Conservation (phyloP, 2,329 filamentous ascomycete genomes). For the Parastagonospora nodorum region DNA sequence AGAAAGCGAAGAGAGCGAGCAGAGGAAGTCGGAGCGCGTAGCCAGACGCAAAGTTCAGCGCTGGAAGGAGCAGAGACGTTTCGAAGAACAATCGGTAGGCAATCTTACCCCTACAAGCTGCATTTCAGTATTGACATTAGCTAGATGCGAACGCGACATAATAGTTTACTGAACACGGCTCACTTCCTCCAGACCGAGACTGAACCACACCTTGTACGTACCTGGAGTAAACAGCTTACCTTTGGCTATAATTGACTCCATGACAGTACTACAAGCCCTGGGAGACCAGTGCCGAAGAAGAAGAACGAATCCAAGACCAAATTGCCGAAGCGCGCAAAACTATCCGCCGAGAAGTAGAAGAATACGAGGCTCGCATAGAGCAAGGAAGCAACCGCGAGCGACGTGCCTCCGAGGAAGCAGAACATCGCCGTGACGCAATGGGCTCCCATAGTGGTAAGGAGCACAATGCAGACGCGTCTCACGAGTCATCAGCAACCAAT, state of each 20-base stretch:
- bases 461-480: constrained; percentile 26
- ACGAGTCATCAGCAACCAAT: constrained; percentile 24
- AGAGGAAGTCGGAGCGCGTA: constrained; percentile 67
- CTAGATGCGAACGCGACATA: constrained; percentile 77
- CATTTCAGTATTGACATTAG: constrained; percentile 18
- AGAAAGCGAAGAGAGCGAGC: constrained; percentile 73
- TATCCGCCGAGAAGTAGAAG: constrained; percentile 68
- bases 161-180: constrained; percentile 72
- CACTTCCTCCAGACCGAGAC: constrained; percentile 73
- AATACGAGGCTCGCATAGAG: constrained; percentile 59
- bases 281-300: constrained; percentile 71
- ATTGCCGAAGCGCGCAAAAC: constrained; percentile 66
- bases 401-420: constrained; percentile 12
- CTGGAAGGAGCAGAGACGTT: constrained; percentile 71
- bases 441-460: constrained; percentile 29
- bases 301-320: constrained; percentile 73
- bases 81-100: constrained; percentile 77
- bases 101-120: constrained; percentile 3
- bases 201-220: constrained; percentile 74
- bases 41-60: constrained; percentile 66
- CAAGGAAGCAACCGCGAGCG: constrained; percentile 30
- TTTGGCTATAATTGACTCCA: constrained; percentile 30
- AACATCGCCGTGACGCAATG: constrained; percentile 19
- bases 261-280: constrained; percentile 83
- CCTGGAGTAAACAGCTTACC: not conserved